Percentiles rank a stretch among this genome's conserved stretches.
These are phyloP conservation scores for Trametes villosa DNA, from an alignment of 768 basidiomycete genomes.

Conservation along the genomic window DNA sequence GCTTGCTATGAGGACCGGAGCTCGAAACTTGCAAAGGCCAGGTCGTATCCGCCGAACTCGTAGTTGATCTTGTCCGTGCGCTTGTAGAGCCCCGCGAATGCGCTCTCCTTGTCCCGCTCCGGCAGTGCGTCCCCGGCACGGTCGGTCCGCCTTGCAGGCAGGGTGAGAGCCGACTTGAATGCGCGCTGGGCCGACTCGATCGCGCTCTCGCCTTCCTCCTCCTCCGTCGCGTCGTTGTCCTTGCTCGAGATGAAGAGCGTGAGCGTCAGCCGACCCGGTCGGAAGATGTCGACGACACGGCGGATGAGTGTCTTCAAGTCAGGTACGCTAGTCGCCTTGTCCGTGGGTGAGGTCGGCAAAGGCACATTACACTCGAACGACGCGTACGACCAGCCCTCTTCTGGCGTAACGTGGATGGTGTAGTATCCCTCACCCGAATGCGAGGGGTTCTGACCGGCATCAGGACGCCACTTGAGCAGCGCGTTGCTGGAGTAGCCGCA, in stretches of 20 bases:
- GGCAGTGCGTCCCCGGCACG: conserved; percentile 6
- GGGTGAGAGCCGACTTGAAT: conserved; percentile 66
- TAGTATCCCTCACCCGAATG: conserved; percentile 85
- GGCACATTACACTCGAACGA: conserved; percentile 99
- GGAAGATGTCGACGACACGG: conserved; percentile 91
- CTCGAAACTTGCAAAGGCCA: conserved; percentile 90
- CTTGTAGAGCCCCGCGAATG: conserved; percentile 54
- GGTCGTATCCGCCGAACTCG: conserved; percentile 91
- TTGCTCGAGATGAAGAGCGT: conserved; percentile 88
- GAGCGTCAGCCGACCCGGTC: conserved; percentile 81
- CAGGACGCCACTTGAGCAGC: conserved; percentile 67
- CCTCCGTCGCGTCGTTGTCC: conserved; percentile 46
- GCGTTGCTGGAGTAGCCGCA: conserved; percentile 98
- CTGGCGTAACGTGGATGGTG: conserved; percentile 98
- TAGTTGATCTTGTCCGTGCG: conserved; percentile 98
- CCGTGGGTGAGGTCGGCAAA: conserved; percentile 45
- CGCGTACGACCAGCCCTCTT: conserved; percentile 97
- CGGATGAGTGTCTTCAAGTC: conserved; percentile 81
- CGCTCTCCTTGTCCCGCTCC: no score
- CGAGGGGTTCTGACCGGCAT: conserved; percentile 33
- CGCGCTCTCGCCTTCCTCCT: conserved; percentile 56
- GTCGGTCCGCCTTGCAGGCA: conserved; percentile 26
- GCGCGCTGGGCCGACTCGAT: conserved; percentile 76
- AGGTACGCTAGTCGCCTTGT: conserved; percentile 52
- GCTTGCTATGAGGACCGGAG: conserved; percentile 33